Evolutionary conservation across 2,329 filamentous ascomycete genomes (phyloP), one percentile per base, ranked within the genome.

Genomic region (Microdochium bolleyi): DNA sequence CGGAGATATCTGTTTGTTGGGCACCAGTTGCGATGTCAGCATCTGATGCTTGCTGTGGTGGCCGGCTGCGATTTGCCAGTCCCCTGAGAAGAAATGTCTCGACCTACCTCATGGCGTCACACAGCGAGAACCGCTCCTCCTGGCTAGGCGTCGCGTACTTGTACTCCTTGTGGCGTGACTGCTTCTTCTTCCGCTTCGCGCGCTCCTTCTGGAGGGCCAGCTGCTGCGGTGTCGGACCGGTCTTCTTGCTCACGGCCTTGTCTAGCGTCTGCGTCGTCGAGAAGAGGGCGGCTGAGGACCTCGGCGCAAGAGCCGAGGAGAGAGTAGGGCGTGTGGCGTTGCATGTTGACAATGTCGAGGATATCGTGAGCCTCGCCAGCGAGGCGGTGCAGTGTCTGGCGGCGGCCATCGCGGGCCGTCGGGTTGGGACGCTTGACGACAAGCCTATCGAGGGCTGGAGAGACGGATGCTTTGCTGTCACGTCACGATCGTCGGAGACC

Each of bases 21-120:
- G 25, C 52, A 56, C 60, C 51, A 58, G 55, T 53, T 53, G 51
- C 51, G 24, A 46, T 25, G n/a, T 25, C 22, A 53, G 49, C 56
- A 38, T 58, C 48, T 46, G 49, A 51, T 22, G 27, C 24, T 51
- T 25, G 25, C 14, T 49, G 30, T 24, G 19, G 34, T 27, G 34
- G 8, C 19, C 1, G 14, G 21, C 27, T 30, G 27, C 27, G 5
- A 30, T 30, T 5, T 30, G 27, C 27, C 27, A 30, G 5, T 30
- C 11, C 27, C 11, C 27, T 21, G 19, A 22, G 2, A 13, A 19
- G 9, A 22, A 7, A 30, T 22, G 27, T 5, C 27, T 30, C 5
- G 1, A 65, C 77, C 54, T 72, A 90, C 89, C 92, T 83, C 83
- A 99, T 94, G 16, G 94, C 95, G 74, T 99, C 94, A 60, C 89